Percentiles rank a stretch among this genome's conserved stretches.
Conservation (phyloP, 2,329 filamentous ascomycete genomes). For the Paraconiothyrium sp. region DNA sequence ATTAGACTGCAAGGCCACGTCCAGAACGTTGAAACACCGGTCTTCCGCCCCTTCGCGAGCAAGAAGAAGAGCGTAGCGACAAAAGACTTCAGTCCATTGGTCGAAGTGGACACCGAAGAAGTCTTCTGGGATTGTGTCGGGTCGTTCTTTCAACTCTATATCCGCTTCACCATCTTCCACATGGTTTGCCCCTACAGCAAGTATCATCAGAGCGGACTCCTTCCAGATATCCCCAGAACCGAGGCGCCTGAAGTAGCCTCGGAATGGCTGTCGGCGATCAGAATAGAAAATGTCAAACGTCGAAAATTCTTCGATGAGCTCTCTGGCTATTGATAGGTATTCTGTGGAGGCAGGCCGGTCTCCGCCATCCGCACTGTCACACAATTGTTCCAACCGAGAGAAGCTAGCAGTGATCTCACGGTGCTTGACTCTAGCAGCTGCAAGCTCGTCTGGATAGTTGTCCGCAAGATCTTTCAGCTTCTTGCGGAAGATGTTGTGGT, state of each 20-base stretch:
- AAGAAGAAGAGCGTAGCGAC: conserved; percentile 83
- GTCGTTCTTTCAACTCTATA: conserved; percentile 39
- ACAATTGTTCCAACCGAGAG: conserved; percentile 56
- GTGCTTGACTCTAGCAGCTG: conserved; percentile 44
- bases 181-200: conserved; percentile 46
- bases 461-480: conserved; percentile 40
- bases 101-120: conserved; percentile 84
- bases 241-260: conserved; percentile 46
- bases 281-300: conserved; percentile 67
- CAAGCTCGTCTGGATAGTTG: conserved; percentile 54
- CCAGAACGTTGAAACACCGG: conserved; percentile 81
- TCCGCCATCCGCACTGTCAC: conserved; percentile 56
- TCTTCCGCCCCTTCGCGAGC: conserved; percentile 72
- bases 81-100: conserved; percentile 88
- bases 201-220: conserved; percentile 45
- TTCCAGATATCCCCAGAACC: conserved; percentile 46
- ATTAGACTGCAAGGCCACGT: conserved; percentile 80
- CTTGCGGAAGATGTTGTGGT: conserved; percentile 39
- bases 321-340: conserved; percentile 68
- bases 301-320: conserved; percentile 68
- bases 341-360: conserved; percentile 61
- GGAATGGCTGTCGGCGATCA: conserved; percentile 56
- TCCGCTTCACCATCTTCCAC: conserved; percentile 43
- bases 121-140: conserved; percentile 55
- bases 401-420: conserved; percentile 53